phyloP scores from a whole-genome alignment of 768 basidiomycete genomes.

The Suillus alpinus region DNA sequence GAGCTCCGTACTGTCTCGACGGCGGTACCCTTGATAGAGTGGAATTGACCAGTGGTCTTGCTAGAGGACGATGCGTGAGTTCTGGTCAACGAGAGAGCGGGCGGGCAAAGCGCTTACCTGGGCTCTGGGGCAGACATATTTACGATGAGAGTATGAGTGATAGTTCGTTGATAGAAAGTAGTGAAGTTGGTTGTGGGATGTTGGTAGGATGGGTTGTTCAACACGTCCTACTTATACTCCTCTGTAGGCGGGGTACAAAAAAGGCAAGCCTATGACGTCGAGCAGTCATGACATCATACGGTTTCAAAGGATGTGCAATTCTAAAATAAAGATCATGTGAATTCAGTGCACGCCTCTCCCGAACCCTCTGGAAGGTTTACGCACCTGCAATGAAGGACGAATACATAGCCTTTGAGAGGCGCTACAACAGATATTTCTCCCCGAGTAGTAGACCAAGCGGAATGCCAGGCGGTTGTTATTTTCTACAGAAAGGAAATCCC shows the following conservation, averaged over 20 bases:
- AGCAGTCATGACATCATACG: constrained; percentile 27
- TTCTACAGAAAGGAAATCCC: neutral
- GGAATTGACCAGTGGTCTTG: constrained; percentile 34
- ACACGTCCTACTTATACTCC: constrained; percentile 25
- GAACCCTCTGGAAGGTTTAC: too few relatives aligned
- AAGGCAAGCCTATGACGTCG: constrained; percentile 28
- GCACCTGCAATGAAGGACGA: too few relatives aligned
- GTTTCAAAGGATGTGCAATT: neutral
- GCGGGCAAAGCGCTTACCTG: constrained; percentile 18
- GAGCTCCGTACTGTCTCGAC: constrained; percentile 31
- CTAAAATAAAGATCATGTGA: neutral
- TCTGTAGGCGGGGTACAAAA: constrained; percentile 20
- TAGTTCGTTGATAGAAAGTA: neutral
- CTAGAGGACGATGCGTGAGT: constrained; percentile 13
- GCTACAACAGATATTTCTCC: neutral
- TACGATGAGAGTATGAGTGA: constrained; percentile 6
- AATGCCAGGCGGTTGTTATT: neutral
- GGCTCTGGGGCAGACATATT: constrained; percentile 21
- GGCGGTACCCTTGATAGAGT: constrained; percentile 36
- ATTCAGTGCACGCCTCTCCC: neutral
- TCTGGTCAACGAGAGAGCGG: neutral
- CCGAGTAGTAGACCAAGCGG: neutral
- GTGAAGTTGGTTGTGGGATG: constrained; percentile 9
- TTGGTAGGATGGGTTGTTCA: neutral
- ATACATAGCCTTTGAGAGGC: neutral